phyloP scores from a whole-genome alignment of 2,329 filamentous ascomycete species.

The Chaetomium sp. region DNA sequence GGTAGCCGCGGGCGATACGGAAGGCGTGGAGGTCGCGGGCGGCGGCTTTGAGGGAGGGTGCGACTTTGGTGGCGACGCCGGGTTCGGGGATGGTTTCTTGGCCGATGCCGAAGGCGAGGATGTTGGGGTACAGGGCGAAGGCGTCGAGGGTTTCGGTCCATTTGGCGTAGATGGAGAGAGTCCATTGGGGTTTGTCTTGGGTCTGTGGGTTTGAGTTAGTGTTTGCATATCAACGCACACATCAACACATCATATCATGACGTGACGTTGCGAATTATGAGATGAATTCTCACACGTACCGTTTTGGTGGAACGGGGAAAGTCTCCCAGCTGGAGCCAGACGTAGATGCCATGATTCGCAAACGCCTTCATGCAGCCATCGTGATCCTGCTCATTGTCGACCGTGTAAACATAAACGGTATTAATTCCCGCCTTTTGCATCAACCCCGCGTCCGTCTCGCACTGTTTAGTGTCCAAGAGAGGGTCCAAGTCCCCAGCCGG shows the following conservation, averaged over 20 bases:
- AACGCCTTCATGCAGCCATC: slow-evolving; percentile 12
- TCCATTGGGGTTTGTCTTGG: slow-evolving; percentile 4
- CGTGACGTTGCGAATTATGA: too few species aligned
- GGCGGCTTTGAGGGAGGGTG: slow-evolving; percentile 13
- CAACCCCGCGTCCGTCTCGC: slow-evolving; percentile 8
- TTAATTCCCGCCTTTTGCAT: slow-evolving; percentile 9
- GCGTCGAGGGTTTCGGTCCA: slow-evolving; percentile 9
- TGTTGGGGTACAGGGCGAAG: slow-evolving; percentile 7
- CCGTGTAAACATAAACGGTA: slow-evolving; percentile 12
- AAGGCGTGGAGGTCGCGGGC: slow-evolving; percentile 12
- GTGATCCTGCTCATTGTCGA: slow-evolving; percentile 5
- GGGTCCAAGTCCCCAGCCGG: slow-evolving; percentile 6
- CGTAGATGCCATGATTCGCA: slow-evolving; percentile 14
- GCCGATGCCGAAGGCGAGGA: slow-evolving; percentile 10
- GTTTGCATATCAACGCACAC: neutral
- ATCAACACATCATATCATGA: too few species aligned
- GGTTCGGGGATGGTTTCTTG: slow-evolving; percentile 10
- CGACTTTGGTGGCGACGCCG: slow-evolving; percentile 1
- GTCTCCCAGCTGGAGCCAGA: slow-evolving; percentile 11
- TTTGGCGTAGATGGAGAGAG: neutral
- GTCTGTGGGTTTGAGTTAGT: neutral
- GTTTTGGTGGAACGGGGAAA: neutral
- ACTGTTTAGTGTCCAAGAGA: slow-evolving; percentile 8
- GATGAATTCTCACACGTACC: neutral
- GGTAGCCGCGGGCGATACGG: slow-evolving; percentile 7